phyloP scores from a whole-genome alignment of 208 protist species.

The Trypanosoma rangeli region DNA sequence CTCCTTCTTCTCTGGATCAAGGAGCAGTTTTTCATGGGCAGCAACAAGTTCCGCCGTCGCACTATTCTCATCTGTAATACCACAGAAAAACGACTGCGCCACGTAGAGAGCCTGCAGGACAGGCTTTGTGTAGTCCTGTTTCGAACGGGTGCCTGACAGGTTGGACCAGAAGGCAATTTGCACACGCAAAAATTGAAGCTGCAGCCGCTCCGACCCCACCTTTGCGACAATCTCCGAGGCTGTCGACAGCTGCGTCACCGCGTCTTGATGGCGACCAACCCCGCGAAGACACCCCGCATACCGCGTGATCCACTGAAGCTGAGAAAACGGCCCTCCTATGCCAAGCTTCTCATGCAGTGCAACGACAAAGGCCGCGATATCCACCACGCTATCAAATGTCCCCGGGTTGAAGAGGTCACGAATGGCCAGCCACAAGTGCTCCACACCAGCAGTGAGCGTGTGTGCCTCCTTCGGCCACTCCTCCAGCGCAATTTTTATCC shows the following conservation, averaged over 20 bases:
- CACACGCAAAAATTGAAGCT: constrained; percentile 70
- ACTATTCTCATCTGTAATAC: constrained; percentile 18
- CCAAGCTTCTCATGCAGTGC: constrained; percentile 68
- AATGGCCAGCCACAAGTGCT: constrained; percentile 62
- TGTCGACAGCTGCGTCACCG: constrained; percentile 37
- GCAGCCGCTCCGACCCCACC: constrained; percentile 62
- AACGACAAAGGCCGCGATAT: constrained; percentile 63
- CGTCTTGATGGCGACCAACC: constrained; percentile 49
- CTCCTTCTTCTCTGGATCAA: constrained; percentile 35
- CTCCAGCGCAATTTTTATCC: constrained; percentile 61
- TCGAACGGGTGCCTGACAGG: constrained; percentile 1
- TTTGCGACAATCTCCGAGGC: constrained; percentile 45
- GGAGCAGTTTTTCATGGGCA: constrained; percentile 26
- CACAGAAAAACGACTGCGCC: constrained; percentile 33
- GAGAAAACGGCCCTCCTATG: constrained; percentile 60
- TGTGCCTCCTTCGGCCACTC: constrained; percentile 62
- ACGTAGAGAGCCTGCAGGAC: constrained; percentile 27
- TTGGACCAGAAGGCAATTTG: constrained; percentile 24
- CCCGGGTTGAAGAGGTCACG: constrained; percentile 46
- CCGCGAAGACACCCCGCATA: constrained; percentile 64
- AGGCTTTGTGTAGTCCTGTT: constrained; percentile 29
- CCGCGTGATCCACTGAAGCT: constrained; percentile 71
- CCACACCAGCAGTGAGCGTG: constrained; percentile 47
- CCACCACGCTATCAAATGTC: constrained; percentile 48
- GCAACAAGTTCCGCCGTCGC: constrained; percentile 18